Conservation (phyloP, 2,329 filamentous ascomycete species). For the Xylariaceae sp. region DNA sequence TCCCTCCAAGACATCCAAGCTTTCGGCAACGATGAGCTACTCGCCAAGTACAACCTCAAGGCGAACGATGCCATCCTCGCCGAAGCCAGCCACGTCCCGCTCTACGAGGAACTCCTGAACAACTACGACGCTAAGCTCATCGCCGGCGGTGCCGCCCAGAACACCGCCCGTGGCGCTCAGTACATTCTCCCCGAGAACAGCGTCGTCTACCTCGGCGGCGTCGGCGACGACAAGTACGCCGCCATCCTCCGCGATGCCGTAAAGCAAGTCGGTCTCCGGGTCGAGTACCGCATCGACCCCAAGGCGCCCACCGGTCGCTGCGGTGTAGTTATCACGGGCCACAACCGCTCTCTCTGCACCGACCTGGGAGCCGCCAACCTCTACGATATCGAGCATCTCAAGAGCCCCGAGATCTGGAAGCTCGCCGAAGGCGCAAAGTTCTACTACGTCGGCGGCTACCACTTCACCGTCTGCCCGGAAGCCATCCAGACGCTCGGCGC, state of each 20-base stretch:
- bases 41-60: slow-evolving; percentile 92
- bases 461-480: slow-evolving; percentile 92
- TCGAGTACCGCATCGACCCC: slow-evolving; percentile 91
- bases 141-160: slow-evolving; percentile 94
- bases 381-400: slow-evolving; percentile 92
- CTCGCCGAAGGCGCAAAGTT: slow-evolving; percentile 84
- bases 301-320: slow-evolving; percentile 85
- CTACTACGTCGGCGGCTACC: slow-evolving; percentile 94
- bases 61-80: slow-evolving; percentile 97
- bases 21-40: slow-evolving; percentile 74
- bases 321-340: slow-evolving; percentile 93
- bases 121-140: slow-evolving; percentile 93
- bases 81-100: slow-evolving; percentile 80
- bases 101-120: slow-evolving; percentile 92
- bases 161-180: slow-evolving; percentile 93
- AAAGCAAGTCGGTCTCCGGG: slow-evolving; percentile 81
- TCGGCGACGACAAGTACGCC: slow-evolving; percentile 94
- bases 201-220: slow-evolving; percentile 89
- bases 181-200: slow-evolving; percentile 90
- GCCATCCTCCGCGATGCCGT: slow-evolving; percentile 84
- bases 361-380: slow-evolving; percentile 95
- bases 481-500: slow-evolving; percentile 88
- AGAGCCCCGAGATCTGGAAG: slow-evolving; percentile 86
- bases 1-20: slow-evolving; percentile 77
- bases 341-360: slow-evolving; percentile 92